Percentiles rank a stretch among this genome's conserved stretches.
phyloP scores from a whole-genome alignment of 371 early-diverging fungal species.

The Mortierella sp. region DNA sequence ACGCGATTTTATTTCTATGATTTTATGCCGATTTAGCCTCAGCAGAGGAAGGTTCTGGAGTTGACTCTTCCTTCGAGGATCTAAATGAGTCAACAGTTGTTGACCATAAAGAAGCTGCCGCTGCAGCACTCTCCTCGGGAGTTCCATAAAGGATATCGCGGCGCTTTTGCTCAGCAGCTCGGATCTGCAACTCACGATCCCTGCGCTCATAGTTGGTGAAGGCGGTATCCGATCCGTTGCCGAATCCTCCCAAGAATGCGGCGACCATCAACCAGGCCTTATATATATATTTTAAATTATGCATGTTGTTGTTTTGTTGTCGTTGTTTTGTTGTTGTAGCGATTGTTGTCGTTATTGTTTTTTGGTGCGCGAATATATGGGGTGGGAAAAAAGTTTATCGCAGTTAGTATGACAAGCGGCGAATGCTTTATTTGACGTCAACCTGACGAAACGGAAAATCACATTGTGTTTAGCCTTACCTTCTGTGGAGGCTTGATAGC shows the following conservation, averaged over 20 bases:
- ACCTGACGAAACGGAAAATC: not conserved
- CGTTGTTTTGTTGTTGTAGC: not conserved
- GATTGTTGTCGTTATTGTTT: not conserved
- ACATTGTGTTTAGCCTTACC: constrained; percentile 13
- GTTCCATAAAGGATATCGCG: constrained; percentile 46
- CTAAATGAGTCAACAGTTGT: not conserved
- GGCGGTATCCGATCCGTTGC: constrained; percentile 48
- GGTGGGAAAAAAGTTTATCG: too few species aligned
- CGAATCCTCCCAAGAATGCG: constrained; percentile 47
- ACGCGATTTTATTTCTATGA: too few species aligned
- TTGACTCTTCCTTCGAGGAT: not conserved
- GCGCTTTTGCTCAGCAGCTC: constrained; percentile 34
- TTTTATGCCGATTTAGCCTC: too few species aligned
- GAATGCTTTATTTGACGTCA: too few species aligned
- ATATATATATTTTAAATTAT: not conserved
- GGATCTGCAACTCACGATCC: constrained; percentile 50
- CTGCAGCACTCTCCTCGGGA: constrained; percentile 6
- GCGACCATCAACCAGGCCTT: constrained; percentile 51
- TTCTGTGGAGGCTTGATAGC: constrained; percentile 48
- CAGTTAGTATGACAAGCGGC: too few species aligned
- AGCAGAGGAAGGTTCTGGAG: too few species aligned
- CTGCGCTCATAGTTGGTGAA: constrained; percentile 56
- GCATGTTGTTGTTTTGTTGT: not conserved
- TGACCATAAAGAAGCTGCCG: not conserved
- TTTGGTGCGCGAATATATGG: too few species aligned